These are phyloP conservation scores for Tetratostichococcus sp. DNA, from an alignment of 139 green algal species.

Conservation along the genomic window DNA sequence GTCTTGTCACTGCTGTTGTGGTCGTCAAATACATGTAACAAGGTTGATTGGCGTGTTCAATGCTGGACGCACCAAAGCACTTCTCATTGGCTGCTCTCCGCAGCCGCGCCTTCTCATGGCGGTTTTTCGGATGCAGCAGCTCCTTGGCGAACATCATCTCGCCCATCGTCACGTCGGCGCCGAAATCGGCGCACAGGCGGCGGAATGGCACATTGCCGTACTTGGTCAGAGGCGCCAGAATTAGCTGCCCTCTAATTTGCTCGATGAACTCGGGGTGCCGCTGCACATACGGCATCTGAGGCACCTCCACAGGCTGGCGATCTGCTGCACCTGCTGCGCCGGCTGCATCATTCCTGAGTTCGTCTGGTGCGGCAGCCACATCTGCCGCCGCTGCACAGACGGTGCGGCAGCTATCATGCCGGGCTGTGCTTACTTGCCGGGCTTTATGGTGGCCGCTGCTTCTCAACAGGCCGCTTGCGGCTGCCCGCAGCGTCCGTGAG, in stretches of 20 bases:
- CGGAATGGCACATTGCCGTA: slow-evolving; percentile 76
- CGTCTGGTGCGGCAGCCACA: no score
- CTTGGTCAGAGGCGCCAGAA: slow-evolving; percentile 63
- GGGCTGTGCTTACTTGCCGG: no score
- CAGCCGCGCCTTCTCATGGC: slow-evolving; percentile 45
- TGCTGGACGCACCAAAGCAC: slow-evolving; percentile 36
- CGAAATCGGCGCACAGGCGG: slow-evolving; percentile 64
- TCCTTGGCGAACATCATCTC: slow-evolving; percentile 75
- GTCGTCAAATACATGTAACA: no score
- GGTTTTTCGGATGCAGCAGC: slow-evolving; percentile 22
- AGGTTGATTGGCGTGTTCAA: no score
- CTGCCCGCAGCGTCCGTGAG: no score
- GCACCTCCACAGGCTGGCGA: no score
- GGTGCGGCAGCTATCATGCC: no score
- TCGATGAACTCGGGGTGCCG: slow-evolving; percentile 35
- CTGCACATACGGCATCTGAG: neutral
- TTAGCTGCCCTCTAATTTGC: slow-evolving; percentile 41
- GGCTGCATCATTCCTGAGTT: no score
- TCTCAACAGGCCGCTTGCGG: no score
- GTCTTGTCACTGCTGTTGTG: neutral
- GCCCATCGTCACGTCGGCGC: slow-evolving; percentile 55
- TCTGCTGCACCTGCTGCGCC: no score
- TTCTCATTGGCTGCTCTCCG: slow-evolving; percentile 36
- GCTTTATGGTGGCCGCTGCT: no score
- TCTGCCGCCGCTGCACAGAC: no score